phyloP scores from a whole-genome alignment of 371 early-diverging fungal genomes.

The Apophysomyces elegans region DNA sequence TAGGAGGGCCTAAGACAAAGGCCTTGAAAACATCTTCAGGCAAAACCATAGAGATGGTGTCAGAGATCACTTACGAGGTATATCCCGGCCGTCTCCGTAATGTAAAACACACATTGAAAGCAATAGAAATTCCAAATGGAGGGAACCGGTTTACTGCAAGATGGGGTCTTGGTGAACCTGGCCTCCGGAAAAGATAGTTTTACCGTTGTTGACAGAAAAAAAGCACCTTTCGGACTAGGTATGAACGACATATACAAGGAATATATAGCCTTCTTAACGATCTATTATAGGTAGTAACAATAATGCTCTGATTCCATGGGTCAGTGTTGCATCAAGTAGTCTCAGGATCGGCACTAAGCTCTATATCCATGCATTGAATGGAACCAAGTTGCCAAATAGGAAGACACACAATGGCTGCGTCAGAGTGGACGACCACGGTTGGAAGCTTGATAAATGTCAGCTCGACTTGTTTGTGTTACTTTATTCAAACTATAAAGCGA shows the following conservation, averaged over 20 bases:
- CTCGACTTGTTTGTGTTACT: constrained; percentile 38
- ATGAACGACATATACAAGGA: background rate
- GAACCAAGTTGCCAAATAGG: constrained; percentile 34
- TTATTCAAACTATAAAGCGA: constrained; percentile 20
- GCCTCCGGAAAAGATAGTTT: constrained; percentile 25
- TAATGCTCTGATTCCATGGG: constrained; percentile 32
- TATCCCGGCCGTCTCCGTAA: background rate
- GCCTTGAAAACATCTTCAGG: constrained; percentile 21
- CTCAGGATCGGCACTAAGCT: constrained; percentile 30
- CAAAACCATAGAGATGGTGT: constrained; percentile 31
- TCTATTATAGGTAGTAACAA: background rate
- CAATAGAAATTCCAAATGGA: constrained; percentile 39
- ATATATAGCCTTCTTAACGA: background rate
- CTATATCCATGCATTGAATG: constrained; percentile 39
- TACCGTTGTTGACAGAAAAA: constrained; percentile 21
- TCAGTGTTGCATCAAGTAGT: constrained; percentile 38
- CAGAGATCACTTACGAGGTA: constrained; percentile 30
- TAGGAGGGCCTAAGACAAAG: constrained; percentile 27
- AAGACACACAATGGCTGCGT: constrained; percentile 49
- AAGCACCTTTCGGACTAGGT: constrained; percentile 31
- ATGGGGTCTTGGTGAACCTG: constrained; percentile 36
- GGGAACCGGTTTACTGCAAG: constrained; percentile 31
- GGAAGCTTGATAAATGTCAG: constrained; percentile 40
- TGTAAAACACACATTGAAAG: background rate
- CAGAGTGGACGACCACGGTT: constrained; percentile 42